Evolutionary conservation across 2,329 filamentous ascomycete genomes (phyloP).

Genomic region (Penicillium decumbens): DNA sequence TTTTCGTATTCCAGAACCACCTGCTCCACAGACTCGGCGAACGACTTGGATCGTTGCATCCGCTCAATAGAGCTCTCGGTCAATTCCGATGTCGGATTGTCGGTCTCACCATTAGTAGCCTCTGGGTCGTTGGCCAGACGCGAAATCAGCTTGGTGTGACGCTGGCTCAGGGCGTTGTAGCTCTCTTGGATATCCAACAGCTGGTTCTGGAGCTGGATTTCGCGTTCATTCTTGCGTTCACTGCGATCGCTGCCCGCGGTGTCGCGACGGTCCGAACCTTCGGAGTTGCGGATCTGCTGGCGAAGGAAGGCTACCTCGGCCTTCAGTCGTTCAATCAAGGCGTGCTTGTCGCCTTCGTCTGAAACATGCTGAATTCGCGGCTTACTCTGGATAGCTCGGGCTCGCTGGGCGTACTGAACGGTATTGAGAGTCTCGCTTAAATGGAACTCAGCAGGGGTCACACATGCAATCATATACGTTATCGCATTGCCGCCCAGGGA

Average conservation of each 20-base stretch:
- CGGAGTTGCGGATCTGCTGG: conserved; percentile 85
- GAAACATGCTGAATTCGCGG: conserved; percentile 85
- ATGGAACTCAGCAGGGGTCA: conserved; percentile 94
- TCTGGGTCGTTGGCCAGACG: conserved; percentile 86
- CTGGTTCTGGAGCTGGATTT: conserved; percentile 88
- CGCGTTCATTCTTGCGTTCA: conserved; percentile 76
- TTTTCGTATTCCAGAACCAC: conserved; percentile 98
- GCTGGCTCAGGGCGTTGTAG: conserved; percentile 82
- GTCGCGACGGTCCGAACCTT: conserved; percentile 57
- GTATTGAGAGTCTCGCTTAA: conserved; percentile 97
- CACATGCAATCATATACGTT: conserved; percentile 99
- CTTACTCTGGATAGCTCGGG: conserved; percentile 94
- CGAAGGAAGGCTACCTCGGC: conserved; percentile 90
- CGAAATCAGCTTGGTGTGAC: conserved; percentile 91
- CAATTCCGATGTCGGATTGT: conserved; percentile 52
- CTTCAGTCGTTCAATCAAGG: conserved; percentile 85
- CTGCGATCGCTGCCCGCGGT: conserved; percentile 63
- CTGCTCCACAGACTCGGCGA: conserved; percentile 91
- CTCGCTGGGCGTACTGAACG: conserved; percentile 92
- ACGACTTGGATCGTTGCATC: conserved; percentile 89
- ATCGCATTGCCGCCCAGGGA: conserved; percentile 95
- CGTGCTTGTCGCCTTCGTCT: conserved; percentile 91
- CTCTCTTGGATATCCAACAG: conserved; percentile 90
- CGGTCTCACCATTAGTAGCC: conserved; percentile 38
- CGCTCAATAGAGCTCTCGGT: conserved; percentile 78